Conservation (phyloP, 2,329 filamentous ascomycete species). For the Exophiala sp. region DNA sequence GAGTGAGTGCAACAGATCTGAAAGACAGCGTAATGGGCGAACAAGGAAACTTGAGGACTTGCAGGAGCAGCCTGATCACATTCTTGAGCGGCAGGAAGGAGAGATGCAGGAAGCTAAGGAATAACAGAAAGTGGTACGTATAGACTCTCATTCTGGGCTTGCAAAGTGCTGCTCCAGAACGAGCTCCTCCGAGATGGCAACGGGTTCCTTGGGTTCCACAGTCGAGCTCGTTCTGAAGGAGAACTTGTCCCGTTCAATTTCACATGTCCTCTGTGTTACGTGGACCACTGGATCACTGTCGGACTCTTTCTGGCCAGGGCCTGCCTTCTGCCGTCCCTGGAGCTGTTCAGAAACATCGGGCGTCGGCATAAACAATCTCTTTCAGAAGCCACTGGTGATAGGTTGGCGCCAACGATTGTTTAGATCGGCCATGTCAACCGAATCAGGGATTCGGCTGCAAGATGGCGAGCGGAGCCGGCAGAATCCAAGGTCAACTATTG, state of each 20-base stretch:
- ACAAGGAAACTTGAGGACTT: neutral
- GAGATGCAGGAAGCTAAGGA: constrained; percentile 3
- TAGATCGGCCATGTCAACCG: constrained; percentile 6
- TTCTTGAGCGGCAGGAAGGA: constrained; percentile 10
- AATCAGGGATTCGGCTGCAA: neutral
- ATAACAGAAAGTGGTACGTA: constrained; percentile 2
- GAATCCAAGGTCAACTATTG: constrained; percentile 9
- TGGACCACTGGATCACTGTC: constrained; percentile 2
- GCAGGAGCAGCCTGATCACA: constrained; percentile 17
- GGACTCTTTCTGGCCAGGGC: constrained; percentile 2
- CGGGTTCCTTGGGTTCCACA: neutral
- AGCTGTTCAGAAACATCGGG: constrained; percentile 1
- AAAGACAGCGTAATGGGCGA: neutral
- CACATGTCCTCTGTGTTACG: constrained; percentile 4
- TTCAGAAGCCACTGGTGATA: constrained; percentile 14
- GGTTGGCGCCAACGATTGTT: neutral
- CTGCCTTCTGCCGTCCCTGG: constrained; percentile 1
- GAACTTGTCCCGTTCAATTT: neutral
- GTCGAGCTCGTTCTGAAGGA: neutral
- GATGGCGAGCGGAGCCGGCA: constrained; percentile 1
- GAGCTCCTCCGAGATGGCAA: neutral
- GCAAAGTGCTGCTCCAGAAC: neutral
- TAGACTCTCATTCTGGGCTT: constrained; percentile 1
- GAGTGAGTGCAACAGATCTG: constrained; percentile 29
- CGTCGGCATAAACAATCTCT: constrained; percentile 4